Percentiles rank a stretch among this genome's conserved stretches.
phyloP scores from a whole-genome alignment of 495 filamentous ascomycete species.

The Niebla homalea region DNA sequence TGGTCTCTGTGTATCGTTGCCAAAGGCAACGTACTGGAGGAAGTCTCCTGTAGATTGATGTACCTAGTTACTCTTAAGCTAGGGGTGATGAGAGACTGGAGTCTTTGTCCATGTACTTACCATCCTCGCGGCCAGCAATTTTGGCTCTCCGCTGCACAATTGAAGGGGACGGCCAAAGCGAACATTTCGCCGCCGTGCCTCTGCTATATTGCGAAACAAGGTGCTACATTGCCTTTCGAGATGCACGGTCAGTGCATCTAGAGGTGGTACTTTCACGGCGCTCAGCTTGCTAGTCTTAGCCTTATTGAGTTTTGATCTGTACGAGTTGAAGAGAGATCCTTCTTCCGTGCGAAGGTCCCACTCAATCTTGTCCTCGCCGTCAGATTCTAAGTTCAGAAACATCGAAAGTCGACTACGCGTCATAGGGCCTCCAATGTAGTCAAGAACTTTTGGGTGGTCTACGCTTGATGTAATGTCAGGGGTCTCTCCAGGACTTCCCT shows the following conservation, averaged over 20 bases:
- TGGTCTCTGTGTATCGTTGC: conserved; percentile 10
- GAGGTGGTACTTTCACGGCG: conserved; percentile 30
- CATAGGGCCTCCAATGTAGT: conserved; percentile 40
- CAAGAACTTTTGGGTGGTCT: conserved; percentile 33
- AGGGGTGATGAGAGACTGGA: background rate
- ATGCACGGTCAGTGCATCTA: conserved; percentile 38
- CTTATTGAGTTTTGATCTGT: conserved; percentile 28
- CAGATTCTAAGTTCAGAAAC: conserved; percentile 22
- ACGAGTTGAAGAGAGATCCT: conserved; percentile 36
- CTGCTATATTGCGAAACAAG: conserved; percentile 43
- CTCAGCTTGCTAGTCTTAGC: conserved; percentile 15
- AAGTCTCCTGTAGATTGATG: conserved; percentile 5
- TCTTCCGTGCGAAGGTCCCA: conserved; percentile 25
- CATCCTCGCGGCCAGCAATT: conserved; percentile 26
- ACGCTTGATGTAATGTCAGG: conserved; percentile 33
- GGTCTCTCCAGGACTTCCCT: conserved; percentile 33
- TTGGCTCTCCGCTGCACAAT: conserved; percentile 20
- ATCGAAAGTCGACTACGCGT: conserved; percentile 32
- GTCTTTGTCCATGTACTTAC: conserved; percentile 16
- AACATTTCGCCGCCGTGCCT: conserved; percentile 43
- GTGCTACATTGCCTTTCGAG: conserved; percentile 39
- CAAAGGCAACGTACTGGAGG: conserved; percentile 22
- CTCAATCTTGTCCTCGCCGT: background rate
- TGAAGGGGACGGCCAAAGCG: conserved; percentile 37
- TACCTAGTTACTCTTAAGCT: background rate